phyloP scores from a whole-genome alignment of 192 early-diverging fungal species.

The Geranomyces variabilis region DNA sequence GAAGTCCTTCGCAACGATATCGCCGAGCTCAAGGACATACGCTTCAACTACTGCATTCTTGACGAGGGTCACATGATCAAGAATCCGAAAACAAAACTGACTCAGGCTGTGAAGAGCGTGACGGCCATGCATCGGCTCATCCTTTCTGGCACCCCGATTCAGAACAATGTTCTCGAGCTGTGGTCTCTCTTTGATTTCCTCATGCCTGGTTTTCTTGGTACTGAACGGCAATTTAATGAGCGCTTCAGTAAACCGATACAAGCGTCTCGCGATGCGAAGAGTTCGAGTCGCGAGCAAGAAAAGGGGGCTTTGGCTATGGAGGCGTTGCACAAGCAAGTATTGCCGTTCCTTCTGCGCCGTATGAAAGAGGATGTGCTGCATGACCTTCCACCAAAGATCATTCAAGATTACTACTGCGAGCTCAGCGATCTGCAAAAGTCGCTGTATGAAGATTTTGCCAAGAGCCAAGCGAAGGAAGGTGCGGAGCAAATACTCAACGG shows the following conservation, averaged over 20 bases:
- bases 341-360: conserved; percentile 92
- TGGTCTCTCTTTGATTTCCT: conserved; percentile 99
- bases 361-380: conserved; percentile 98
- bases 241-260: conserved; percentile 91
- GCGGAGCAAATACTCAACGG: conserved; percentile 25
- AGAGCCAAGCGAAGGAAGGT: conserved; percentile 56
- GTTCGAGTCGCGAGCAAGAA: conserved; percentile 59
- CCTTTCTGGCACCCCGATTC: conserved; percentile 96
- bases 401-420: conserved; percentile 99
- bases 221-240: conserved; percentile 93
- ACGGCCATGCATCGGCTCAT: conserved; percentile 85
- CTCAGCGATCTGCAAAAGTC: conserved; percentile 84
- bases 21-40: conserved; percentile 67
- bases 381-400: conserved; percentile 98
- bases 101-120: conserved; percentile 89
- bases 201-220: conserved; percentile 98
- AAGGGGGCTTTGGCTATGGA: conserved; percentile 84
- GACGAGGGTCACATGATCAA: conserved; percentile 99
- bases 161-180: conserved; percentile 96
- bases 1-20: conserved; percentile 97
- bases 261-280: conserved; percentile 86
- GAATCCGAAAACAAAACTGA: conserved; percentile 92
- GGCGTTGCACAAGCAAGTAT: conserved; percentile 92
- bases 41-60: conserved; percentile 94
- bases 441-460: conserved; percentile 93